Evolutionary conservation across 2,329 filamentous ascomycete genomes (phyloP), one percentile per base, ranked within the genome.

Genomic region (Leptographium wingfieldii): DNA sequence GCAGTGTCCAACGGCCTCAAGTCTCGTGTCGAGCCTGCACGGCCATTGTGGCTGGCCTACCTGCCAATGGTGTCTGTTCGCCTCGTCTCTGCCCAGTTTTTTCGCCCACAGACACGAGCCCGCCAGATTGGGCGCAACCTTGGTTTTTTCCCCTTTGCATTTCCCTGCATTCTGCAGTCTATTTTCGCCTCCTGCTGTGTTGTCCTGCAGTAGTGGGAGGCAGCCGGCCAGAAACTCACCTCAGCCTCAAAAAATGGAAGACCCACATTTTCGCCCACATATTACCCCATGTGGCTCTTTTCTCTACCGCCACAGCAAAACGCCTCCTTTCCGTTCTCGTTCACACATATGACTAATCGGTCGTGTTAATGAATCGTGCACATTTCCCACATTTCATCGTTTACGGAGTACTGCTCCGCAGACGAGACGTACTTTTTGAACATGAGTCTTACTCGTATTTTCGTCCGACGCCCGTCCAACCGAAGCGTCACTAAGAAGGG

Each of bases 191-290:
- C 22, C 16, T 48, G 51, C 19, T 43, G 48, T 31, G 52, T 16
- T 35, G 52, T 57, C 51, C 52, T 61, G 60, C 60, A 61, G 60
- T 61, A 61, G 60, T 48, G 56, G 60, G 60, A 61, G 60, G 60
- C 60, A 58, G 57, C 60, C 25, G 52, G n/a, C 22, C 43, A 55
- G 16, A 51, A 46, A 48, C 5, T 19, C 19, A 14, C 31, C 59
- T 46, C 56, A 61, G 59, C 59, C 59, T 56, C 59, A 58, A 49
- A 29, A 2, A 25, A 2, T n/a, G 19, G 38, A 3, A n/a, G 43
- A 46, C 25, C 38, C 51, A n/a, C 16, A 35, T 55, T 55, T 59
- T 58, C 29, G 7, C 46, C 31, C 2, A 22, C 22, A 22, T 22
- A 22, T 22, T 22, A 22, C 10, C 3, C 53, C 46, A 27, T 49